phyloP scores from a whole-genome alignment of 208 protist genomes.

The Phytomonas serpens region DNA sequence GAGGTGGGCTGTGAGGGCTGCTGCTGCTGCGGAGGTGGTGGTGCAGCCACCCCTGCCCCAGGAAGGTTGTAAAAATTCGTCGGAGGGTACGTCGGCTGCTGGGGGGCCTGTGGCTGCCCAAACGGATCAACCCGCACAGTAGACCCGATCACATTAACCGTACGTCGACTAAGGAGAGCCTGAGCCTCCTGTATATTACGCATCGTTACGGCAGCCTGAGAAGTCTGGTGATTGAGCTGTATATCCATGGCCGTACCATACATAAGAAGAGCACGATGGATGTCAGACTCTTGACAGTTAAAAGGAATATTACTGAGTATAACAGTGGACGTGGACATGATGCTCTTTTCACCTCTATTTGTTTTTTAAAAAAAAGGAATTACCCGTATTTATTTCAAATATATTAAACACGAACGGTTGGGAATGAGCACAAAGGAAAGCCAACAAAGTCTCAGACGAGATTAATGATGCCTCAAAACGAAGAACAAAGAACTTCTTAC shows the following conservation, averaged over 20 bases:
- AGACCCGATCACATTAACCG: constrained; percentile 63
- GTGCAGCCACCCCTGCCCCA: not conserved
- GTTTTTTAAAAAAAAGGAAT: constrained; percentile 10
- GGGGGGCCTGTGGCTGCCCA: constrained; percentile 5
- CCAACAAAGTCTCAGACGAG: not conserved
- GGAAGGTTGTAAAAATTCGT: not conserved
- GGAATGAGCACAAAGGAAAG: not conserved
- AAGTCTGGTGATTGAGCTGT: constrained; percentile 28
- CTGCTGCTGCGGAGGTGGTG: constrained; percentile 5
- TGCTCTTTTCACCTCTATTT: constrained; percentile 12
- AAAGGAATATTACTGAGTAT: constrained; percentile 62
- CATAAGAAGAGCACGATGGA: constrained; percentile 65
- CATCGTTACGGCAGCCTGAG: constrained; percentile 75
- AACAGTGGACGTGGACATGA: constrained; percentile 38
- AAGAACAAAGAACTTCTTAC: not conserved
- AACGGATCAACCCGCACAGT: constrained; percentile 43
- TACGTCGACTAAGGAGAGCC: constrained; percentile 43
- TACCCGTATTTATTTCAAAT: constrained; percentile 11
- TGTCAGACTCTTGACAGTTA: constrained; percentile 59
- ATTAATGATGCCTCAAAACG: not conserved
- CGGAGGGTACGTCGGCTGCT: not conserved
- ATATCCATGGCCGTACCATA: constrained; percentile 63
- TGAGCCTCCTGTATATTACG: constrained; percentile 62
- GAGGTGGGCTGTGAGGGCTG: not conserved
- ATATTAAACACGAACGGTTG: not conserved